Evolutionary conservation across 257 asterid species (phyloP).

Genomic region (Solanum sparsipilum): DNA sequence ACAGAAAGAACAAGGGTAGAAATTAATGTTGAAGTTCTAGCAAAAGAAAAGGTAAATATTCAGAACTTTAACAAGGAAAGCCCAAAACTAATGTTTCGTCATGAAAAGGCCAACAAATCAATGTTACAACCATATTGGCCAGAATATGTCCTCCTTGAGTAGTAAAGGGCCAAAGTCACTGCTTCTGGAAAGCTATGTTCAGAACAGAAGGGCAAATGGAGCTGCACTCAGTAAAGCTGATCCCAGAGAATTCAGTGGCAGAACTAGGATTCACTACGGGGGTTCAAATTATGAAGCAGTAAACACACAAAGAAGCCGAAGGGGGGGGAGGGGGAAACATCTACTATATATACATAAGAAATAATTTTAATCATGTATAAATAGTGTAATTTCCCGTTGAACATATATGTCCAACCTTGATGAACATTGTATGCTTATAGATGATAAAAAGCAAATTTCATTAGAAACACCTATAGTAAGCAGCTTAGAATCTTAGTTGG

Average conservation of each 20-base stretch:
- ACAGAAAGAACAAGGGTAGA: not conserved
- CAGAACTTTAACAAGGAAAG: not conserved
- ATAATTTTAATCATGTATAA: not conserved
- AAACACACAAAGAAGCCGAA: not conserved
- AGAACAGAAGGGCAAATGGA: not conserved
- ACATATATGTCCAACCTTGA: not conserved
- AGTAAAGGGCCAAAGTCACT: not conserved
- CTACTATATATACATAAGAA: not conserved
- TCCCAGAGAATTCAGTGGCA: not conserved
- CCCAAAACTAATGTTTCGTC: not conserved
- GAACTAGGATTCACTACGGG: not conserved
- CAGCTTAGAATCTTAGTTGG: not conserved
- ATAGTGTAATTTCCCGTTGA: no score
- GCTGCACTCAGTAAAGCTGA: not conserved
- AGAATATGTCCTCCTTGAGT: not conserved
- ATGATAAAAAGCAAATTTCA: not conserved
- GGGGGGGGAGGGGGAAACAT: not conserved
- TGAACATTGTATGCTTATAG: not conserved
- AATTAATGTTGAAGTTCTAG: not conserved
- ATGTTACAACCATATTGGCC: not conserved
- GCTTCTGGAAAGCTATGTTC: not conserved
- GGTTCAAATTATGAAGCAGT: no score
- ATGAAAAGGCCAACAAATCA: not conserved
- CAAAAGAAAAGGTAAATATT: not conserved
- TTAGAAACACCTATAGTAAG: not conserved